Percentiles rank a stretch among this genome's conserved stretches.
These are phyloP conservation scores for Isabelozyma pseudorhagii DNA, from an alignment of 805 yeast species.

Conservation along the genomic window DNA sequence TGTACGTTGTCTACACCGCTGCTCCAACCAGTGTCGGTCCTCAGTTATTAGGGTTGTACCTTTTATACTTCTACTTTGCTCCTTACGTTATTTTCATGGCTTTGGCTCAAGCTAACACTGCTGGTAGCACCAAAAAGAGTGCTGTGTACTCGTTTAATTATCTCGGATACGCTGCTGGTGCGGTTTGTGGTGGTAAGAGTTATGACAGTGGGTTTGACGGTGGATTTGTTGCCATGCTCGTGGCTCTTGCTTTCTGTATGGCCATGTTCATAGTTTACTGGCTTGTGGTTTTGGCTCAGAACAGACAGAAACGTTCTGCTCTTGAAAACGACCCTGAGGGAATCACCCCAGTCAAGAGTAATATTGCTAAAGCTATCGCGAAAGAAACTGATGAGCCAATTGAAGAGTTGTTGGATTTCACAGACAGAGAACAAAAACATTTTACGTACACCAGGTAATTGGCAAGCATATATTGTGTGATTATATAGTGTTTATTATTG, in stretches of 20 bases:
- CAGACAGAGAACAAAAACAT: constrained; percentile 16
- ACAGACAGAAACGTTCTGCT: constrained; percentile 7
- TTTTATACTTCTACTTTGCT: constrained; percentile 31
- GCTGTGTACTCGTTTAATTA: constrained; percentile 32
- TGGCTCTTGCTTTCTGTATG: constrained; percentile 15
- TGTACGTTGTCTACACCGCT: constrained; percentile 12
- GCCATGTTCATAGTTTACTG: constrained; percentile 5
- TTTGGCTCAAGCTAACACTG: constrained; percentile 25
- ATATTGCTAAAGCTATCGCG: constrained; percentile 53
- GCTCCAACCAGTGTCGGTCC: constrained; percentile 12
- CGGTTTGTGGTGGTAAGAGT: constrained; percentile 14
- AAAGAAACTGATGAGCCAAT: constrained; percentile 48
- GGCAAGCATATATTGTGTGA: not conserved
- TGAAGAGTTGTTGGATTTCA: constrained; percentile 31
- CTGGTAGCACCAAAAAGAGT: constrained; percentile 29
- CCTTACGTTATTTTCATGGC: constrained; percentile 25
- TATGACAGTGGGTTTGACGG: constrained; percentile 12
- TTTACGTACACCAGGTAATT: constrained; percentile 15
- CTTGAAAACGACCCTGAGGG: constrained; percentile 44
- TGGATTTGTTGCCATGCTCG: constrained; percentile 17
- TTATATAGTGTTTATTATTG: too few relatives aligned
- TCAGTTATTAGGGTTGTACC: constrained; percentile 21
- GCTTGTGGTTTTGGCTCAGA: constrained; percentile 11
- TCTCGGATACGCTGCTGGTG: constrained; percentile 27
- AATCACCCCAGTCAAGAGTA: constrained; percentile 52